Base-by-base conservation (phyloP, 169 alveolate species). In the Cryptosporidium meleagridis region DNA sequence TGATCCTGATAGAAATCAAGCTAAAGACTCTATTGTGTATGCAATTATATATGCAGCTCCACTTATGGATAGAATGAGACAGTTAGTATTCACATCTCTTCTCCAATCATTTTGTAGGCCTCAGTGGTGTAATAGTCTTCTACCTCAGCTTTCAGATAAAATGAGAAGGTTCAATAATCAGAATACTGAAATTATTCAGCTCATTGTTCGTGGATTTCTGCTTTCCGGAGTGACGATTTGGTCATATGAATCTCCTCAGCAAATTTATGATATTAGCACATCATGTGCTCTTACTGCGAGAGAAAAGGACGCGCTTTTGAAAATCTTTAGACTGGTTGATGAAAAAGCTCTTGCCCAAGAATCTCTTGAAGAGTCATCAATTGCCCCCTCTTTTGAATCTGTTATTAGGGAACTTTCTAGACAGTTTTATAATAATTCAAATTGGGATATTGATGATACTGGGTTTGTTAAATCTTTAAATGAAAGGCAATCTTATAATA, bases 11-110 rank as follows among this genome's bases (percentile, higher is more conserved):
- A 80, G 89, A 80, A 75, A 80, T 12, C 73, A 59, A 23, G 55
- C 89, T 37, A 80, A 80, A 41, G 89, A 80, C 21, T 80, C 75
- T n/a, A 80, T 80, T 2, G 89, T 80, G 0, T 65, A 80, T 80
- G 72, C 89, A 44, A n/a, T 80, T 16, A 51, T 65, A 31, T 80
- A 80, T 26, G 89, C 89, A 62, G 89, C 75, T 29, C 89, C 89
- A 10, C 55, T 62, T 5, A 80, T 80, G 89, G 89, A 80, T 33
- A 80, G 89, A 80, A 80, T 80, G 89, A 35, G 89, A 39, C 89
- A 80, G 41, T 33, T 80, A 48, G 89, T 80, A 9, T 80, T 80
- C 39, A 80, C 89, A 10, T 62, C 80, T 9, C 59, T 80, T 21
- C 70, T 80, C 37, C 89, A 80, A 23, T 59, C 89, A 3, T 45